Conservation (phyloP, 495 filamentous ascomycete genomes). For the Podospora bellae-mahoneyi region DNA sequence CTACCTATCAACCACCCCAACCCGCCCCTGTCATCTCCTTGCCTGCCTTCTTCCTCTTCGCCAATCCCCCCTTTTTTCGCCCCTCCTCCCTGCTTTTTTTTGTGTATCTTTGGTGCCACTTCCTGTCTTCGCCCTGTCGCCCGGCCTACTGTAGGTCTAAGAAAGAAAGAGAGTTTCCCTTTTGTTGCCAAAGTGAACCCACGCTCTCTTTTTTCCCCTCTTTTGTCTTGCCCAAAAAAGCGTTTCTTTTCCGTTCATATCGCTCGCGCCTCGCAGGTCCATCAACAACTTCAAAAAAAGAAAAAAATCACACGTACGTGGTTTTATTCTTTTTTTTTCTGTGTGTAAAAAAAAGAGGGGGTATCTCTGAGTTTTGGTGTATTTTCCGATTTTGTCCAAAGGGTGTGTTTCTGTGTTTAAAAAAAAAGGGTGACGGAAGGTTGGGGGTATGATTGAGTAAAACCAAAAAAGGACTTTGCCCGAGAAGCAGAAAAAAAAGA, state of each 20-base stretch:
- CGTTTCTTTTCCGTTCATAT: neutral
- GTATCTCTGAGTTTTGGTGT: neutral
- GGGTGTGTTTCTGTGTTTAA: neutral
- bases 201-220: neutral
- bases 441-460: slow-evolving; percentile 3
- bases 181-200: neutral
- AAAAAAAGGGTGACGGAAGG: neutral
- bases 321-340: neutral
- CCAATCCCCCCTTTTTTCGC: neutral
- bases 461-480: neutral
- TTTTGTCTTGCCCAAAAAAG: neutral
- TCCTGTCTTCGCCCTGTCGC: neutral
- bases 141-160: neutral
- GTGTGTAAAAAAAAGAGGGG: neutral
- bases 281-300: neutral
- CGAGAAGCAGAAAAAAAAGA: neutral
- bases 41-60: neutral
- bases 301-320: neutral
- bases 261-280: slow-evolving; percentile 4
- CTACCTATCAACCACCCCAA: neutral
- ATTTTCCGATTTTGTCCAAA: neutral
- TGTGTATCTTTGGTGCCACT: neutral
- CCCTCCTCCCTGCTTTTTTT: neutral
- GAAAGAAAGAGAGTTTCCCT: neutral
- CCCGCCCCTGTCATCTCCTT: neutral